Percentiles rank a stretch among this genome's conserved stretches.
phyloP scores from a whole-genome alignment of 306 rosid genomes.

The cucumber (Cucumis sativus) region Cucumber_9930_V3 NC_026656.2:14360501-14361000 shows the following conservation, averaged over 20 bases:
- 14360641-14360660: slow-evolving; percentile 29
- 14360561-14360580: neutral
- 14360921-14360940: neutral
- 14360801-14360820: slow-evolving; percentile 9
- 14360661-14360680: slow-evolving; percentile 20
- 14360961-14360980: neutral
- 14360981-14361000: neutral
- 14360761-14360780: slow-evolving; percentile 52
- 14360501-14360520: no score
- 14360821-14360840: neutral
- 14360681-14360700: slow-evolving; percentile 16
- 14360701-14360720: slow-evolving; percentile 27
- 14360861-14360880: neutral
- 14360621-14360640: slow-evolving; percentile 59
- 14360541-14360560: no score
- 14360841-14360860: no score
- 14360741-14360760: slow-evolving; percentile 29
- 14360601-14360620: slow-evolving; percentile 54
- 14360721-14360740: slow-evolving; percentile 20
- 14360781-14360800: slow-evolving; percentile 62
- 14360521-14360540: no score
- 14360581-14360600: slow-evolving; percentile 39
- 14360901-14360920: neutral
- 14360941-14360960: neutral
- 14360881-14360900: neutral